A percentile compares a stretch with the other conserved stretches of the same genome.
These are phyloP conservation scores for Berkeleyomyces rouxiae DNA, from an alignment of 2,329 filamentous ascomycete species.

Conservation along the genomic window DNA sequence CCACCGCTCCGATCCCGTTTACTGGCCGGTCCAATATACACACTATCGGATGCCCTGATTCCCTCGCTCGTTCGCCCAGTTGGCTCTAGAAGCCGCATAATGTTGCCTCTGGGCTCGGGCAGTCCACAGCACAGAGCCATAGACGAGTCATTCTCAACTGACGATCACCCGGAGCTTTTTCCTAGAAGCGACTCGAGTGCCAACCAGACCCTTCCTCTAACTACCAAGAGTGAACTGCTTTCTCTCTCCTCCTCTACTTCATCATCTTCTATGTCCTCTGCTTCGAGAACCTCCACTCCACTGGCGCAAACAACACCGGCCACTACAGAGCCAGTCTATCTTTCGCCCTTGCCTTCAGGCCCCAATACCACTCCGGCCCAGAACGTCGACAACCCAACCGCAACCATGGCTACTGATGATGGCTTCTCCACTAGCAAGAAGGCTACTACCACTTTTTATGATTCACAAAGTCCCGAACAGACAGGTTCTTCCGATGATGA, in stretches of 20 bases:
- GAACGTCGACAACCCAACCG: neutral
- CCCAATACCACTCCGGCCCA: neutral
- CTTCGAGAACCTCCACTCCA: neutral
- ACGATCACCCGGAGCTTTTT: neutral
- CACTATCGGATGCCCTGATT: neutral
- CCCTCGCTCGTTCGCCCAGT: neutral
- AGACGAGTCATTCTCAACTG: neutral
- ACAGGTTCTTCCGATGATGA: neutral
- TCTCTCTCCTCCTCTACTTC: neutral
- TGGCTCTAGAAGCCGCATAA: neutral
- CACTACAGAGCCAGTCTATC: neutral
- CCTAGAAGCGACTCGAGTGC: neutral
- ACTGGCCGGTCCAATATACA: neutral
- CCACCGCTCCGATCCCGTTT: neutral
- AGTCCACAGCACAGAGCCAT: neutral
- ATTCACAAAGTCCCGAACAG: neutral
- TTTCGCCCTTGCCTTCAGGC: neutral
- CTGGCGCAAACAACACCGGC: neutral
- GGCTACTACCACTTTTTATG: neutral
- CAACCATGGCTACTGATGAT: neutral
- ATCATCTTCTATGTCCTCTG: neutral
- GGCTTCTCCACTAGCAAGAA: too few relatives aligned
- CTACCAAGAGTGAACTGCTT: neutral
- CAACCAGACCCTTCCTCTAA: neutral
- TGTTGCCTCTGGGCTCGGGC: neutral